Evolutionary conservation across 2,329 filamentous ascomycete genomes (phyloP), one percentile per base, ranked within the genome.

Genomic region (Cyanodermella asteris): DNA sequence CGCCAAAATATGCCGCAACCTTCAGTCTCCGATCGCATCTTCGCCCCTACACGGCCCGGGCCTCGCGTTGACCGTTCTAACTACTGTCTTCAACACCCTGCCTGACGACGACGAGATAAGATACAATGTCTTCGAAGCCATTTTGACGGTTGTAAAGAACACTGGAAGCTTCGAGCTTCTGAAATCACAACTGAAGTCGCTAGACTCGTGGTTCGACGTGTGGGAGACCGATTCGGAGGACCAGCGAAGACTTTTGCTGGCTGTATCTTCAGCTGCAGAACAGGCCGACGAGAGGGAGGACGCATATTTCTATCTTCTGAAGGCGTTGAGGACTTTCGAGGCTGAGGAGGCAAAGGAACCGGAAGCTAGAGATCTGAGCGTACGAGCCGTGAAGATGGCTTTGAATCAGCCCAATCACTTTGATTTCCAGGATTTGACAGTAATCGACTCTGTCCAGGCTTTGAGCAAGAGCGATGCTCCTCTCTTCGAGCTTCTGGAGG

Each of bases 61-160:
- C 24, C 66, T 97, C 36, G 80, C 81, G 35, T 72, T 94, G 39
- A 81, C 80, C 37, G 75, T 87, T 39, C 67, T 97, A 38, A 81
- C 78, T 45, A 93, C 82, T 40, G 70, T 97, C 44, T 97, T 94
- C 72, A 97, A 97, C 64, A 73, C 90, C 36, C 65, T 94, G 38
- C 56, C 71, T 38, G 56, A 71, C 32, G 59, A 71, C 42, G 73
- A 81, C 45, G 72, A 78, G 28, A 65, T 77, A 44, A 72, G 87
- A 32, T 91, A 74, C 53, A 75, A 91, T 46, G 80, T 97, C 31
- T 77, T 97, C 43, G 63, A 87, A 48, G 70, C 81, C 42, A 81
- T 93, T 39, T 55, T 94, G 34, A 72, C 72, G 39, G 76, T 93
- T 40, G 68, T 93, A 48, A 73, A 73, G 46, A 51, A 58, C 29